Evolutionary conservation across 768 basidiomycete genomes (phyloP), one percentile per base, ranked within the genome.

Genomic region (Lyophyllum semitale): DNA sequence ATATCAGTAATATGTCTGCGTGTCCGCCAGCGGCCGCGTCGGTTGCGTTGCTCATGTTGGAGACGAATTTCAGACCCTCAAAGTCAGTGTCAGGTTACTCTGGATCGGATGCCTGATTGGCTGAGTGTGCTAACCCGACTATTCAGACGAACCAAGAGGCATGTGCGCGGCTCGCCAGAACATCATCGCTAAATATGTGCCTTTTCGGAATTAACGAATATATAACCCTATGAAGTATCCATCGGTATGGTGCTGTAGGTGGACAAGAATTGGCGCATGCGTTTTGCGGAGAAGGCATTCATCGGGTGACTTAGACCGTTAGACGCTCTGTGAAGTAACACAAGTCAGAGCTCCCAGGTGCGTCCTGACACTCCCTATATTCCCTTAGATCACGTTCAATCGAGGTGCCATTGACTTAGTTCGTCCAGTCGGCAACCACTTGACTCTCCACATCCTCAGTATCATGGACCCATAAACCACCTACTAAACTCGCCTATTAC

Each of bases 191-290:
- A 54, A 38, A 18, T 17, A 46, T 4, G n/a, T 20, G 25, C 1
- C 27, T 13, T 37, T 20, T 35, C 43, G 13, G 41, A 13, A 26
- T 26, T 41, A 9, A 32, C 17, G 7, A 3, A 40, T 22, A 6
- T 40, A 2, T 3, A 37, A 62, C 61, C 20, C 33, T 58, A 8
- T 46, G 26, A 22, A 53, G 41, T 25, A 55, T 58, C 2, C 56
- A 55, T 20, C 38, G 51, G 13, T 55, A 42, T 55, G 30, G 23
- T 26, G 8, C 44, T 54, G 9, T 55, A 56, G 25, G 29, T 33
- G n/a, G 49, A 57, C 38, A 29, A 54, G 35, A 62, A 45, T 17
- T 59, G 52, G 61, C 33, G 25, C 20, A 56, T 45, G 52, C 43
- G 51, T 11, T 48, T 62, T 23, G 47, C 52, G 25, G 57, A 55